A percentile compares a stretch with the other conserved stretches of the same genome.
These are phyloP conservation scores for Aspergillus sp. DNA, from an alignment of 2,329 filamentous ascomycete species.

Conservation along the genomic window DNA sequence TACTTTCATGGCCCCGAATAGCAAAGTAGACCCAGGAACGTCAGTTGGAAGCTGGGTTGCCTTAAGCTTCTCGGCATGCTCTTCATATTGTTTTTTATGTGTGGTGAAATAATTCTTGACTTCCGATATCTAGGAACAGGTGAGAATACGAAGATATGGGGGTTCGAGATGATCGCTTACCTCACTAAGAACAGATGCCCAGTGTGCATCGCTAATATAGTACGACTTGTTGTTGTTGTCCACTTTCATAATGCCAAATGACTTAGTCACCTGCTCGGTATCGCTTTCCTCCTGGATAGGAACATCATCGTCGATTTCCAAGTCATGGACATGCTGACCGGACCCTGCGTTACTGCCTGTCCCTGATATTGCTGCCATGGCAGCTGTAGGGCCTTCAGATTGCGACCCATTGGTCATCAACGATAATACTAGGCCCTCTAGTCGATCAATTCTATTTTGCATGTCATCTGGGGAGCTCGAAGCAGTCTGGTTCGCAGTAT, in stretches of 20 bases:
- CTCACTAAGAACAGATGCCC: conserved; percentile 75
- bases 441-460: conserved; percentile 95
- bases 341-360: conserved; percentile 40
- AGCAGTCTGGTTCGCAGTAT: conserved; percentile 51
- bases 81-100: conserved; percentile 87
- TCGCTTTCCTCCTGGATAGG: conserved; percentile 66
- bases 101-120: conserved; percentile 85
- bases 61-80: conserved; percentile 74
- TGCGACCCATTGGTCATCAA: conserved; percentile 87
- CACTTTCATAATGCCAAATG: conserved; percentile 79
- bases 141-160: conserved; percentile 9
- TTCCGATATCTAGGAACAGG: conserved; percentile 67
- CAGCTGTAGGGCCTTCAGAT: conserved; percentile 58
- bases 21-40: conserved; percentile 67
- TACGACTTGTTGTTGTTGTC: conserved; percentile 75
- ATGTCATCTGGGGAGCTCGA: conserved; percentile 82
- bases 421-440: conserved; percentile 88
- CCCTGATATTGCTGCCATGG: conserved; percentile 56
- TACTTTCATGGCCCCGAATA: conserved; percentile 71
- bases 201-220: conserved; percentile 81
- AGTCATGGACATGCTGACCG: conserved; percentile 34
- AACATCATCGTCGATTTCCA: conserved; percentile 54
- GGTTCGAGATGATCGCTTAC: conserved; percentile 37
- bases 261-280: conserved; percentile 68
- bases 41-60: conserved; percentile 60